Evolutionary conservation across 2,329 filamentous ascomycete species (phyloP), one percentile per base, ranked within the genome.

Genomic region (Aspergillus fischeri): DNA sequence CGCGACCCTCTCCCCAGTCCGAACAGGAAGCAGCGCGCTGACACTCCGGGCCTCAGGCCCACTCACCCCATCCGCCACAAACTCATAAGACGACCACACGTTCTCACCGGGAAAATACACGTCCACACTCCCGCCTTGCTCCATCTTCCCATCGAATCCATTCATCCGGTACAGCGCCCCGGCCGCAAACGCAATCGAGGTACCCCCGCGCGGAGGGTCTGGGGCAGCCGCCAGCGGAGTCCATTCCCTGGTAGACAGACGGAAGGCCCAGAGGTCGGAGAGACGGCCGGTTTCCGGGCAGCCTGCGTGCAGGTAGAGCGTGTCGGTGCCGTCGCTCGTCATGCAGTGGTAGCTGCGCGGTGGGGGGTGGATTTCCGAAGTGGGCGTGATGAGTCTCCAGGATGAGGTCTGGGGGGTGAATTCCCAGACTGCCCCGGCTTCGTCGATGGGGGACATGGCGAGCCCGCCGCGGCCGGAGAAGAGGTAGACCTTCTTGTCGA

Each of bases 231-330:
- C 81, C 14, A 90, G 79, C 66, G 87, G 80, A 42, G 80, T 84
- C 91, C 91, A 96, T 1, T 80, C 78, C 53, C 80, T 77, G 7
- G 79, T 80, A 50, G 77, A 77, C 25, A 93, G 73, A 67, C 88
- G 85, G 69, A 95, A 95, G 0, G 85, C 84, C 91, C 91, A 96
- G 5, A 92, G 74, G 68, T 96, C 91, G 10, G 79, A 77, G 3
- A 89, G 78, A 3, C 85, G 78, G 10, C 85, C 88, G 28, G 76
- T 81, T 5, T 83, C 81, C 0, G 89, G 81, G 66, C 86, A 89
- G 3, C 91, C 91, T 4, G 88, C 90, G 70, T 95, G 91, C 32
- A 96, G 71, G 68, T 90, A 87, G 49, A 96, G 78, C 0, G 84
- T 89, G 21, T 87, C 85, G 55, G 84, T 83, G 3, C 87, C 88